phyloP scores from a whole-genome alignment of 2,329 filamentous ascomycete species.

The Fusarium equiseti region DNA sequence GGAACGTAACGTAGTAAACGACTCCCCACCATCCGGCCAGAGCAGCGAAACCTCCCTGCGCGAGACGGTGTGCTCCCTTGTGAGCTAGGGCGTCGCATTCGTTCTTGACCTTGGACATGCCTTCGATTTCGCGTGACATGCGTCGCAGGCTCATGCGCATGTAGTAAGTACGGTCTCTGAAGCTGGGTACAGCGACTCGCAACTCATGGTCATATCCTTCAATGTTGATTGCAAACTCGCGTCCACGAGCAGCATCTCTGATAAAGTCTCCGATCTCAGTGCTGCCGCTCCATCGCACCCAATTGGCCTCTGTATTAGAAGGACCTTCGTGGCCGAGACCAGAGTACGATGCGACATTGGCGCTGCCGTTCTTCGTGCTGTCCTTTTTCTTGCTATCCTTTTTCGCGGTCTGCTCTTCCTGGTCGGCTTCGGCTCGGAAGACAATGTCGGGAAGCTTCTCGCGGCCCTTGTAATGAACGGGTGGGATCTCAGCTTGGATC shows the following conservation, averaged over 20 bases:
- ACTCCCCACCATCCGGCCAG: conserved; percentile 83
- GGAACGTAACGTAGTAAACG: conserved; percentile 79
- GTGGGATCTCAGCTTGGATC: conserved; percentile 87
- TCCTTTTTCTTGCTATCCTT: conserved; percentile 51
- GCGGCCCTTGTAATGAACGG: conserved; percentile 71
- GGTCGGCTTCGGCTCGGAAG: conserved; percentile 82
- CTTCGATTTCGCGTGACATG: conserved; percentile 75
- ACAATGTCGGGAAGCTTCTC: conserved; percentile 79
- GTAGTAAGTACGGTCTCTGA: conserved; percentile 91
- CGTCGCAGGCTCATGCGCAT: conserved; percentile 81
- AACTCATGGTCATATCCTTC: conserved; percentile 76
- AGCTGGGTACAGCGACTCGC: conserved; percentile 84
- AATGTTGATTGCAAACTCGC: conserved; percentile 87
- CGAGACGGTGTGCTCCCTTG: conserved; percentile 80
- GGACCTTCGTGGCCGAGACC: conserved; percentile 74
- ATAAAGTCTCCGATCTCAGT: conserved; percentile 97
- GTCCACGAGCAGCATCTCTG: conserved; percentile 84
- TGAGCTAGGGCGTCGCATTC: conserved; percentile 86
- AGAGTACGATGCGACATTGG: conserved; percentile 75
- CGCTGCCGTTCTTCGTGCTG: conserved; percentile 30
- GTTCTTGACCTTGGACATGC: conserved; percentile 79
- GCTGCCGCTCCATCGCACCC: conserved; percentile 88
- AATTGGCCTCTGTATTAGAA: conserved; percentile 60
- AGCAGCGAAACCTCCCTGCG: conserved; percentile 80
- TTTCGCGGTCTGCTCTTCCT: conserved; percentile 60